Evolutionary conservation across 1,139 yeast genomes (phyloP).

Genomic region (Torulaspora pretoriensis): DNA sequence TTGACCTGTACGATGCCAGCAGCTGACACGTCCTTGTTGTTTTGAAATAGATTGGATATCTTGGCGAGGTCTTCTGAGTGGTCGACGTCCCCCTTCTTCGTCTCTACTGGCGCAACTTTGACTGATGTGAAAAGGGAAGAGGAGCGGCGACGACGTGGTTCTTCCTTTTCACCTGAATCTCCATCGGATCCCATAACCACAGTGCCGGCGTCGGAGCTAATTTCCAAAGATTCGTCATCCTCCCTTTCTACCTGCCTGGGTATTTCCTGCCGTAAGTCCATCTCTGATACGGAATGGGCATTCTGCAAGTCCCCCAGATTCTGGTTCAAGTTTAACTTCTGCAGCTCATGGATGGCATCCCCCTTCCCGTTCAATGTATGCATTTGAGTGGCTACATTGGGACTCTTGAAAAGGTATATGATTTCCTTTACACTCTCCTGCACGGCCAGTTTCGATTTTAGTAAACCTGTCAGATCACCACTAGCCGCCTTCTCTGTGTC

Average conservation of each 20-base stretch:
- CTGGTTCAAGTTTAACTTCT: slow-evolving; percentile 22
- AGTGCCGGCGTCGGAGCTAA: slow-evolving; percentile 13
- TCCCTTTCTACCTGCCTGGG: slow-evolving; percentile 1
- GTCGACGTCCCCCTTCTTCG: slow-evolving; percentile 1
- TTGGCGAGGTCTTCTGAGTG: slow-evolving; percentile 1
- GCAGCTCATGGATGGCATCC: slow-evolving; percentile 26
- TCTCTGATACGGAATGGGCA: background rate
- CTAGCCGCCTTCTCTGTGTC: slow-evolving; percentile 2
- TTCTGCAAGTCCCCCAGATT: slow-evolving; percentile 1
- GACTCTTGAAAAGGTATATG: slow-evolving; percentile 33
- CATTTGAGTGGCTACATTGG: slow-evolving; percentile 28
- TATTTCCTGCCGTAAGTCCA: background rate
- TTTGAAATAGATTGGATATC: slow-evolving; percentile 7
- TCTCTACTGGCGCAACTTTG: slow-evolving; percentile 7
- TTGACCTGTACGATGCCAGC: slow-evolving; percentile 17
- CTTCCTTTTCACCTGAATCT: slow-evolving; percentile 5
- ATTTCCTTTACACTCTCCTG: slow-evolving; percentile 38
- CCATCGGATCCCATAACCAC: slow-evolving; percentile 9
- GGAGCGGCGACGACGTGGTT: slow-evolving; percentile 13
- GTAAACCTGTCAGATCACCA: slow-evolving; percentile 17
- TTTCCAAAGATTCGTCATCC: slow-evolving; percentile 1
- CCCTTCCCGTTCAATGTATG: slow-evolving; percentile 25
- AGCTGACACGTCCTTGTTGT: background rate
- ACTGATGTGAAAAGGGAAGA: slow-evolving; percentile 19
- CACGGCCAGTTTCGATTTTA: slow-evolving; percentile 29